Conservation (phyloP, 2,329 filamentous ascomycete species). For the Pestalotiopsis sp. region DNA sequence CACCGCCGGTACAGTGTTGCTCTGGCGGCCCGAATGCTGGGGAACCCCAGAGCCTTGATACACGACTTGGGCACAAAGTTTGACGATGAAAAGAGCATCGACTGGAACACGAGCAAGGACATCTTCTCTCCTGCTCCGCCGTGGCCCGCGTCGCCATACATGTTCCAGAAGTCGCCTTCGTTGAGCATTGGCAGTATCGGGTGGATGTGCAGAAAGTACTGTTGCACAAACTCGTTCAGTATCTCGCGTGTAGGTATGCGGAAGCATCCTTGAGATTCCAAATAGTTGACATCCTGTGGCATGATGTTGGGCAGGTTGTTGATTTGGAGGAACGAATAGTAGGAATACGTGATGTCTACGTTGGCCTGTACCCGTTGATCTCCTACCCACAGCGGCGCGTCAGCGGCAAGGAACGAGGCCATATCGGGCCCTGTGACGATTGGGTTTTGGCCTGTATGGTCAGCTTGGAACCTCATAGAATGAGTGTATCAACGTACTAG, state of each 20-base stretch:
- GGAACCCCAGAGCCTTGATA: conserved; percentile 42
- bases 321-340: conserved; percentile 42
- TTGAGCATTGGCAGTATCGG: conserved; percentile 43
- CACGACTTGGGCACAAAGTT: conserved; percentile 40
- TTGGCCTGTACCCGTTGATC: conserved; percentile 28
- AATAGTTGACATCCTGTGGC: conserved; percentile 46
- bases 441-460: neutral
- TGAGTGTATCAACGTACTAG: neutral
- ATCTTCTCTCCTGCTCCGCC: conserved; percentile 25
- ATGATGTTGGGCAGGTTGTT: conserved; percentile 39
- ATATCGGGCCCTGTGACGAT: conserved; percentile 16
- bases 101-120: conserved; percentile 46
- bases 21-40: conserved; percentile 42
- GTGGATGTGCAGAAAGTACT: conserved; percentile 49
- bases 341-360: conserved; percentile 40
- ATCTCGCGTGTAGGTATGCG: conserved; percentile 40
- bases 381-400: conserved; percentile 25
- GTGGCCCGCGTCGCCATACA: conserved; percentile 32
- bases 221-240: conserved; percentile 47
- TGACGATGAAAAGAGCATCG: conserved; percentile 45
- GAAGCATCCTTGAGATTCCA: conserved; percentile 46
- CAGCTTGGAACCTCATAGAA: neutral
- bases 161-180: conserved; percentile 49
- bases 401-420: conserved; percentile 18
- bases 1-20: conserved; percentile 42